These are phyloP conservation scores for Cryptosporidium muris DNA, from an alignment of 169 alveolate species.

Conservation along the genomic window DNA sequence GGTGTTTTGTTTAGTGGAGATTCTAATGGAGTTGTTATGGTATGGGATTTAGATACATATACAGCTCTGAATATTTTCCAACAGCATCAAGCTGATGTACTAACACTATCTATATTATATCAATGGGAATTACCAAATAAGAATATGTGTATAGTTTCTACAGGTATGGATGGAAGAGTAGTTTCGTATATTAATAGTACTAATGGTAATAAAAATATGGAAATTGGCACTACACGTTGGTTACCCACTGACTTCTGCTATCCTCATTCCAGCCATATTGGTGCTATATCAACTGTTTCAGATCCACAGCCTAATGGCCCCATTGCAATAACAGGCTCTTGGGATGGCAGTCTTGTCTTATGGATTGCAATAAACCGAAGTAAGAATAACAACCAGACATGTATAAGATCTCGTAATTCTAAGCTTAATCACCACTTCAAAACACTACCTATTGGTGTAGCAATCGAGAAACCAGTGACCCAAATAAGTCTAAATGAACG, in stretches of 20 bases:
- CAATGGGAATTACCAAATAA: not conserved
- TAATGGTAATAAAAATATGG: no score
- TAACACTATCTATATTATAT: slow-evolving; percentile 41
- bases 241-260: slow-evolving; percentile 46
- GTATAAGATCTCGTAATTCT: not conserved
- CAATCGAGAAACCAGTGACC: not conserved
- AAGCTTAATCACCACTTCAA: slow-evolving; percentile 3
- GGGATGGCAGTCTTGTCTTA: slow-evolving; percentile 64
- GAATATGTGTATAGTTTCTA: slow-evolving; percentile 25
- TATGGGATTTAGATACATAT: slow-evolving; percentile 54
- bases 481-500: slow-evolving; percentile 57
- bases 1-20: slow-evolving; percentile 55
- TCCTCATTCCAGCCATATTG: slow-evolving; percentile 16
- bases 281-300: slow-evolving; percentile 32
- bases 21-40: slow-evolving; percentile 59
- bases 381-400: not conserved
- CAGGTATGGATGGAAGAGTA: slow-evolving; percentile 63
- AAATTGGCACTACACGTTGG: slow-evolving; percentile 18
- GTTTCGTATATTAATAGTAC: slow-evolving; percentile 35
- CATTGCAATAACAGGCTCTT: slow-evolving; percentile 38
- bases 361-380: slow-evolving; percentile 36
- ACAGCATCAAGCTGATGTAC: slow-evolving; percentile 49
- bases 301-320: slow-evolving; percentile 46
- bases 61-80: slow-evolving; percentile 48
- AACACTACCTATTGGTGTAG: slow-evolving; percentile 27